Evolutionary conservation across 257 asterid species (phyloP).

Genomic region (Fraxinus pennsylvanica): DNA sequence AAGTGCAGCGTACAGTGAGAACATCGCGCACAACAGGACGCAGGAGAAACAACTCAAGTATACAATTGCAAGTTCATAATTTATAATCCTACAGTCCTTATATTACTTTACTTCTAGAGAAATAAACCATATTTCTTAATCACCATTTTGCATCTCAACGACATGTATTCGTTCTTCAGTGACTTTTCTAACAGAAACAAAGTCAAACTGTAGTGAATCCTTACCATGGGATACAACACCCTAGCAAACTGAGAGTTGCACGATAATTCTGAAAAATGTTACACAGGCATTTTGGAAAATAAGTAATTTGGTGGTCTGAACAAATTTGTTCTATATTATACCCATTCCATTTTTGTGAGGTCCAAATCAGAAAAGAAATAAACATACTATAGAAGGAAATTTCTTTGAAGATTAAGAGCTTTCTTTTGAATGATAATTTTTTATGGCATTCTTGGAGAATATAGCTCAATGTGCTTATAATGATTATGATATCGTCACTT

Average conservation of each 20-base stretch:
- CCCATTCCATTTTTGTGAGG: neutral
- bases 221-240: neutral
- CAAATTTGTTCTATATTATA: constrained; percentile 1
- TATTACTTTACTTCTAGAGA: neutral
- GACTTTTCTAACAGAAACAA: neutral
- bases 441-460: neutral
- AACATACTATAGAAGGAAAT: neutral
- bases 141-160: neutral
- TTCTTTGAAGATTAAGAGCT: neutral
- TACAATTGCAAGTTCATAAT: neutral
- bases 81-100: neutral
- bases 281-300: neutral
- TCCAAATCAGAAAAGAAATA: neutral
- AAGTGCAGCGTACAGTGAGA: neutral
- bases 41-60: neutral
- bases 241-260: neutral
- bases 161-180: neutral
- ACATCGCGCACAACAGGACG: neutral
- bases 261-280: neutral
- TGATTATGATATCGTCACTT: neutral
- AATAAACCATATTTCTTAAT: neutral
- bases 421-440: neutral
- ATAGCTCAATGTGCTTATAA: neutral
- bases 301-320: neutral
- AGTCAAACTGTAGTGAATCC: neutral